These are phyloP conservation scores for Podospora appendiculata DNA, from an alignment of 495 filamentous ascomycete species.

Conservation along the genomic window DNA sequence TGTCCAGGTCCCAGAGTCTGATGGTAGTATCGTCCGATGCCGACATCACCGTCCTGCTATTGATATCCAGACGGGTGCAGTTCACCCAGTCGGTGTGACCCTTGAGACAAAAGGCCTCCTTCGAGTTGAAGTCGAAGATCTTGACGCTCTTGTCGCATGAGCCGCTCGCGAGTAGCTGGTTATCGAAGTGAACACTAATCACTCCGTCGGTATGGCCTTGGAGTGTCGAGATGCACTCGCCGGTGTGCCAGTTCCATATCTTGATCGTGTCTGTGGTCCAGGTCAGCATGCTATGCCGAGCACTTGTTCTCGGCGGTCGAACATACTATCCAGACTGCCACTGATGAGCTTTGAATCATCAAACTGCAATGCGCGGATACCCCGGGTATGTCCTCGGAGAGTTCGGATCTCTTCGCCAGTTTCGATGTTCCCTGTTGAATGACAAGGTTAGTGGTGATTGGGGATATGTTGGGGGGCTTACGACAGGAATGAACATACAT, in stretches of 20 bases:
- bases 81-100: slow-evolving; percentile 96
- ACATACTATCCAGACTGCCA: slow-evolving; percentile 24
- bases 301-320: background rate
- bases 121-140: slow-evolving; percentile 86
- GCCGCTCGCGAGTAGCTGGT: slow-evolving; percentile 73
- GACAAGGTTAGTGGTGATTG: background rate
- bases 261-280: slow-evolving; percentile 50
- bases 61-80: slow-evolving; percentile 71
- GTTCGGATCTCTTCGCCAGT: slow-evolving; percentile 79
- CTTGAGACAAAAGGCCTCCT: slow-evolving; percentile 65
- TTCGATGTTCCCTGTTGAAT: slow-evolving; percentile 59
- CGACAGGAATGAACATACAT: slow-evolving; percentile 35
- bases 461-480: background rate
- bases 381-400: slow-evolving; percentile 69
- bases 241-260: slow-evolving; percentile 96
- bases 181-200: slow-evolving; percentile 77
- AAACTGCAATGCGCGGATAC: slow-evolving; percentile 85
- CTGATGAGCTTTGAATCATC: slow-evolving; percentile 65
- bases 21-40: slow-evolving; percentile 91
- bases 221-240: slow-evolving; percentile 76
- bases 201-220: slow-evolving; percentile 72
- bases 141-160: slow-evolving; percentile 86
- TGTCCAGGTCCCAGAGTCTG: slow-evolving; percentile 68
- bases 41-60: slow-evolving; percentile 78
- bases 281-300: background rate